Evolutionary conservation across 2,329 filamentous ascomycete genomes (phyloP).

Genomic region (Epichloe hybrida): DNA sequence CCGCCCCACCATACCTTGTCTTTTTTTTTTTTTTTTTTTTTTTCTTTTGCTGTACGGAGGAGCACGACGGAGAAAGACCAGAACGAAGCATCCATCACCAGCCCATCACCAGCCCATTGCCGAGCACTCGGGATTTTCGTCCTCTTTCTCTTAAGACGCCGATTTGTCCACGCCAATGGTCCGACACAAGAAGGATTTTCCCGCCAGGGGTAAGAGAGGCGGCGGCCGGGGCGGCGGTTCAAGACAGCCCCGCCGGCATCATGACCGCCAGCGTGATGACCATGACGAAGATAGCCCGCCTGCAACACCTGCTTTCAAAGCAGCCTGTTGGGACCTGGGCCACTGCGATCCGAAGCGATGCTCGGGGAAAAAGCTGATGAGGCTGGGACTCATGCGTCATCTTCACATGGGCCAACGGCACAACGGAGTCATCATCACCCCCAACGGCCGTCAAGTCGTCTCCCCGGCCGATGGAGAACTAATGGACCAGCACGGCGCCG

Average conservation of each 20-base stretch:
- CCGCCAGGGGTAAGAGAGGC: constrained; percentile 61
- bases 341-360: constrained; percentile 97
- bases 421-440: constrained; percentile 82
- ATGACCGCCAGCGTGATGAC: constrained; percentile 31
- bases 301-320: constrained; percentile 56
- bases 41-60: neutral
- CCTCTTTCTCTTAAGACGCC: too few species aligned
- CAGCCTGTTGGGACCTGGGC: constrained; percentile 93
- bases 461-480: constrained; percentile 72
- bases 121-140: too few species aligned
- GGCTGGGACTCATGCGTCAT: constrained; percentile 83
- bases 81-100: too few species aligned
- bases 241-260: constrained; percentile 33
- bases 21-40: neutral
- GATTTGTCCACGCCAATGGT: constrained; percentile 72
- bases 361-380: constrained; percentile 89
- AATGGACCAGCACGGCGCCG: constrained; percentile 79
- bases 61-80: too few species aligned
- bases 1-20: neutral
- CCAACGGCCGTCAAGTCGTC: constrained; percentile 77
- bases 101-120: too few species aligned
- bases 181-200: constrained; percentile 82
- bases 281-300: constrained; percentile 14
- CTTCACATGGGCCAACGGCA: constrained; percentile 86
- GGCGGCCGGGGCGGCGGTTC: constrained; percentile 28